Conservation (phyloP, 305 asterid species). For the Rubia balearica region DNA sequence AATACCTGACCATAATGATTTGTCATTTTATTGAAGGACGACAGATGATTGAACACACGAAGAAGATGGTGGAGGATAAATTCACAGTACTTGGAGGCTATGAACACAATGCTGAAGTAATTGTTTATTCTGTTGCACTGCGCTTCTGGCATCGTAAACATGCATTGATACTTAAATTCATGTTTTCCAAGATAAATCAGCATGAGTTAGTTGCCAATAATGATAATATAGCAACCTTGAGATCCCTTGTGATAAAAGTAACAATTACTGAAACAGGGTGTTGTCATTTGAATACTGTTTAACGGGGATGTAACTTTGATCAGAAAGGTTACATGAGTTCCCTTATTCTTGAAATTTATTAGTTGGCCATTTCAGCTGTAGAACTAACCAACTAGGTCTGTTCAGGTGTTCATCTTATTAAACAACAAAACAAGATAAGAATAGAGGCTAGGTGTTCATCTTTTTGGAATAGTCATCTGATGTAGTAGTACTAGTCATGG, state of each 20-base stretch:
- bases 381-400: not conserved
- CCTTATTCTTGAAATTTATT: not conserved
- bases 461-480: not conserved
- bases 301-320: not conserved
- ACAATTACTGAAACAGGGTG: not conserved
- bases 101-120: conserved; percentile 88
- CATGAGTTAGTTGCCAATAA: not conserved
- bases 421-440: not conserved
- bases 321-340: not conserved
- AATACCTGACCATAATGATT: conserved; percentile 22
- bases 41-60: conserved; percentile 98
- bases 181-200: not conserved
- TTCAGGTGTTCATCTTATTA: not conserved
- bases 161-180: not conserved
- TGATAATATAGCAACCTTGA: not conserved
- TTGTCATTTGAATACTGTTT: not conserved
- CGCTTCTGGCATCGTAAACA: not conserved
- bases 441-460: not conserved
- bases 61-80: conserved; percentile 90
- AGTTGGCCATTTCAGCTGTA: not conserved
- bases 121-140: not conserved
- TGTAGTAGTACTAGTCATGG: not conserved
- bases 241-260: not conserved
- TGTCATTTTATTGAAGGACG: conserved; percentile 55
- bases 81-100: conserved; percentile 78